phyloP scores from a whole-genome alignment of 331 rosid genomes.

The Prunus yedoensis region DNA sequence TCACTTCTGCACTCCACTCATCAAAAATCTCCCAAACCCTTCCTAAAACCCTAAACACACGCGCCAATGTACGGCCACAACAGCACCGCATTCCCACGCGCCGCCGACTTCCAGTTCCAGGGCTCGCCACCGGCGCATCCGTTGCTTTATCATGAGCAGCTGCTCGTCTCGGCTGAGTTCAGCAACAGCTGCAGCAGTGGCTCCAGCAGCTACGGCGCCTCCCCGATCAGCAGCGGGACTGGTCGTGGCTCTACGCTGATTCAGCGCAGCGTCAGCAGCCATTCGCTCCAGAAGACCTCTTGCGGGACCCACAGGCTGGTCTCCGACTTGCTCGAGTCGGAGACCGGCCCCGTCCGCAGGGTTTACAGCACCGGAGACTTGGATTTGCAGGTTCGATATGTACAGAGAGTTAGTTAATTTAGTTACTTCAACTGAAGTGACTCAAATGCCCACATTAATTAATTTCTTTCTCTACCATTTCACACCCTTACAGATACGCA shows the following conservation, averaged over 20 bases:
- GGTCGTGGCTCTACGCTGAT: slow-evolving; percentile 18
- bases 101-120: slow-evolving; percentile 29
- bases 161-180: slow-evolving; percentile 21
- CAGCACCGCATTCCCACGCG: slow-evolving; percentile 39
- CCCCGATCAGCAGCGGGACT: slow-evolving; percentile 42
- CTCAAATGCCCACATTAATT: background rate
- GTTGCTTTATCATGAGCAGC: background rate
- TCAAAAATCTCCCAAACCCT: background rate
- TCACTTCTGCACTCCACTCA: too few relatives aligned
- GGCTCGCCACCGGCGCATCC: slow-evolving; percentile 11
- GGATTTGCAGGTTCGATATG: slow-evolving; percentile 53
- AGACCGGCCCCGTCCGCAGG: slow-evolving; percentile 41
- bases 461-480: background rate
- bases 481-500: background rate
- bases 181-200: slow-evolving; percentile 55
- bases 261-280: slow-evolving; percentile 60
- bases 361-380: slow-evolving; percentile 65
- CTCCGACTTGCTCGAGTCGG: slow-evolving; percentile 39
- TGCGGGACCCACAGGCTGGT: slow-evolving; percentile 41
- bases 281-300: slow-evolving; percentile 40
- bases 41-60: slow-evolving; percentile 13
- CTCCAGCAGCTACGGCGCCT: slow-evolving; percentile 63
- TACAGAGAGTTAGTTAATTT: background rate
- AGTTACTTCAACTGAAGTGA: background rate
- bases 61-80: slow-evolving; percentile 60